phyloP scores from a whole-genome alignment of 139 green algal genomes.

The Diplosphaera chodatii region DNA sequence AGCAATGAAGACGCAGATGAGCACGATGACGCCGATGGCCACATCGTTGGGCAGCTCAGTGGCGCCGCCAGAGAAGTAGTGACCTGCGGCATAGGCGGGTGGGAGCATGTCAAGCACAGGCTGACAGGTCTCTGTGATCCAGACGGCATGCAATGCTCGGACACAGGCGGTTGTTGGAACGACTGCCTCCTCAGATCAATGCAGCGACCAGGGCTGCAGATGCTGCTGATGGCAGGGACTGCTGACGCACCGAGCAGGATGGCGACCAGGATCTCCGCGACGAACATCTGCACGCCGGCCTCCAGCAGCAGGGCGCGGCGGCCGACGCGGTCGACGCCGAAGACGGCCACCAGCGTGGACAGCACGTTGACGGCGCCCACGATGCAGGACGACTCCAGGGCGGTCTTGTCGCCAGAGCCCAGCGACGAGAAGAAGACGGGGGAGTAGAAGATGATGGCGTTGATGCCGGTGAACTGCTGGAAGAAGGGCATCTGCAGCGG shows the following conservation, averaged over 20 bases:
- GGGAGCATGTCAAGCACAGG: no score
- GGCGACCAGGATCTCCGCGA: conserved; percentile 16
- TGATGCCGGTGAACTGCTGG: conserved; percentile 34
- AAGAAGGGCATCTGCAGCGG: conserved; percentile 4
- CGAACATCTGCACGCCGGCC: conserved; percentile 28
- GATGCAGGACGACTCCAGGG: conserved; percentile 24
- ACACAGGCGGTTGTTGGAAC: no score
- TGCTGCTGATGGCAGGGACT: no score
- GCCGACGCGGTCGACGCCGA: conserved; percentile 26
- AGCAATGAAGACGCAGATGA: conserved; percentile 69
- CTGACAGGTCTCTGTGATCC: no score
- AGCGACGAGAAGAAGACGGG: conserved; percentile 21
- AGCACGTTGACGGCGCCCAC: conserved; percentile 33
- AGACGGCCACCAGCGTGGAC: conserved; percentile 40
- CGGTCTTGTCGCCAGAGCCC: conserved; percentile 13
- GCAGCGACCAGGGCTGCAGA: no score
- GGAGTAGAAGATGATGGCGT: conserved; percentile 45
- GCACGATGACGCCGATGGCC: conserved; percentile 36
- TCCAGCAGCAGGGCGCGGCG: conserved; percentile 25
- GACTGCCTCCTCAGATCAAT: no score
- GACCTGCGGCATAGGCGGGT: no score
- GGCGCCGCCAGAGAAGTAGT: no score
- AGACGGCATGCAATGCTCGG: no score
- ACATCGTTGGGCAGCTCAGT: background rate
- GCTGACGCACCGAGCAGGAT: background rate